Percentiles rank a stretch among this genome's conserved stretches.
phyloP scores from a whole-genome alignment of 306 rosid species.

The Acacia melanoxylon region DNA sequence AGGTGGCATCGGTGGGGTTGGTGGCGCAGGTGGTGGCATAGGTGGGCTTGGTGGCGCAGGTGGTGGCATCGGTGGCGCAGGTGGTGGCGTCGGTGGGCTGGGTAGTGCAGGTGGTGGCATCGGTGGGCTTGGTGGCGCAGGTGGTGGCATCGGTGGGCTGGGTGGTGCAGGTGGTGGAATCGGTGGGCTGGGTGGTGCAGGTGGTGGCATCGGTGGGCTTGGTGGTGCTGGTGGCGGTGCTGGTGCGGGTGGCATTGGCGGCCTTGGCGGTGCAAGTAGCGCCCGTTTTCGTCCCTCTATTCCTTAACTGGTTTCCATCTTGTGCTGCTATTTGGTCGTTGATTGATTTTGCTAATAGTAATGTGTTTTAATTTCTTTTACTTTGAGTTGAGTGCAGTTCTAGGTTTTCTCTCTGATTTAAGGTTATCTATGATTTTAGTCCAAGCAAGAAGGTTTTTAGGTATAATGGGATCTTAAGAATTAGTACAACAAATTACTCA shows the following conservation, averaged over 20 bases:
- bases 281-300: not conserved
- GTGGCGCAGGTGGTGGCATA: not conserved
- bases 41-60: not conserved
- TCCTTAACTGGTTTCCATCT: conserved; percentile 1
- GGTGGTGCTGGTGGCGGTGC: not conserved
- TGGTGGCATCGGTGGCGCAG: too few relatives aligned
- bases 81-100: not conserved
- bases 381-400: not conserved
- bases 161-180: not conserved
- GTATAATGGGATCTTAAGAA: not conserved
- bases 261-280: not conserved
- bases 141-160: conserved; percentile 18
- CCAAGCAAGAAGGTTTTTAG: not conserved
- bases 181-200: not conserved
- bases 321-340: not conserved
- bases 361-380: not conserved
- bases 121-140: not conserved
- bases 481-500: not conserved
- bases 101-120: conserved; percentile 5
- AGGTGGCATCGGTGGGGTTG: not conserved
- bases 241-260: not conserved
- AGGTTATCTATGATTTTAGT: not conserved
- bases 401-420: not conserved
- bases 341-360: not conserved
- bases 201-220: not conserved